phyloP scores from a whole-genome alignment of 2,329 filamentous ascomycete species.

The Cercospora beticola region DNA sequence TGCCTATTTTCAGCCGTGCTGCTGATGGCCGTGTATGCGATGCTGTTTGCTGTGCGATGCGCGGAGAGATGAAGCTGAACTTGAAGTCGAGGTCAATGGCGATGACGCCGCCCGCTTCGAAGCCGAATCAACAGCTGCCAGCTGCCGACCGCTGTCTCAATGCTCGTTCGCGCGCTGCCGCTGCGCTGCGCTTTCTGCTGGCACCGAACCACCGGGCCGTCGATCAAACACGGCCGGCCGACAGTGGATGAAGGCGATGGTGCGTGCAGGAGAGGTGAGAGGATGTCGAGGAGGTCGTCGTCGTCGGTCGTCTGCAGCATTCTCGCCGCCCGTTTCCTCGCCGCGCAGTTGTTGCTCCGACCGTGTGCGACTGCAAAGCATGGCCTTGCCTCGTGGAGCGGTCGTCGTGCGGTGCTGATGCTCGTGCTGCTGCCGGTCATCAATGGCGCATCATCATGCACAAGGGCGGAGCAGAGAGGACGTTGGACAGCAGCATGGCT shows the following conservation, averaged over 20 bases:
- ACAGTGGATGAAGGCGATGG: neutral
- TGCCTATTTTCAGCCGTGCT: neutral
- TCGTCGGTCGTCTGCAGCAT: neutral
- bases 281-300: neutral
- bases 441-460: slow-evolving; percentile 5
- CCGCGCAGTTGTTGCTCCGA: neutral
- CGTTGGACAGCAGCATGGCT: neutral
- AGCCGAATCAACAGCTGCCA: neutral
- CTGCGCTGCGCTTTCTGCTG: neutral
- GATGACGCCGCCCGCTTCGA: neutral
- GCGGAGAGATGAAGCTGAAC: neutral
- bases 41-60: neutral
- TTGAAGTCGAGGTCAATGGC: neutral
- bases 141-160: neutral
- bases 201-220: slow-evolving; percentile 2
- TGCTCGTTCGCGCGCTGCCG: neutral
- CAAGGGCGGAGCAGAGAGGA: slow-evolving; percentile 2
- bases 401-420: neutral
- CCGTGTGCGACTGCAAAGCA: neutral
- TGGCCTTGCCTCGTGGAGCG: neutral
- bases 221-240: slow-evolving; percentile 1
- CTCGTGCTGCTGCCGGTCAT: neutral
- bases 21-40: neutral
- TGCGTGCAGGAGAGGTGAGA: neutral
- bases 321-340: neutral